Evolutionary conservation across 2,329 filamentous ascomycete species (phyloP).

Genomic region (Mycosphaerella sp.): DNA sequence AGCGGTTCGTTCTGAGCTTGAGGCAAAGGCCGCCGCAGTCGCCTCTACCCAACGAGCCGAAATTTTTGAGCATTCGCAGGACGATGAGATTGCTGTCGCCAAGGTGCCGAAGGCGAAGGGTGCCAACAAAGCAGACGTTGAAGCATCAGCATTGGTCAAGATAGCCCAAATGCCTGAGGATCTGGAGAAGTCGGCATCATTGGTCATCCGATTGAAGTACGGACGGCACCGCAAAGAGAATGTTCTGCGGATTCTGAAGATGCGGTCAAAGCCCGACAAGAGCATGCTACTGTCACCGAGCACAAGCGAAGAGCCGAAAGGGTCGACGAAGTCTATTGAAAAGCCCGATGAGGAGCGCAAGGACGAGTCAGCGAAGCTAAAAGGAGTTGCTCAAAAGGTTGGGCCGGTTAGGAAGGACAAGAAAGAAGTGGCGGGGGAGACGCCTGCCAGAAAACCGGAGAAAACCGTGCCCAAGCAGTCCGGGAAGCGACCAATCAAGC

Average conservation of each 20-base stretch:
- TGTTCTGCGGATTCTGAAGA: constrained; percentile 29
- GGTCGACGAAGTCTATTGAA: constrained; percentile 8
- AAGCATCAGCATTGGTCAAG: constrained; percentile 17
- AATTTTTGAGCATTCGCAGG: constrained; percentile 16
- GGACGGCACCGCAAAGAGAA: constrained; percentile 23
- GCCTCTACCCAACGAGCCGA: constrained; percentile 10
- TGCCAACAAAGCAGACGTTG: constrained; percentile 2
- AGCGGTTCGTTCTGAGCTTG: constrained; percentile 21
- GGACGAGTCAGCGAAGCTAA: constrained; percentile 16
- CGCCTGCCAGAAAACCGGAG: constrained; percentile 1
- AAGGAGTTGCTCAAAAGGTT: constrained; percentile 31
- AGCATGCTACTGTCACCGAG: constrained; percentile 8
- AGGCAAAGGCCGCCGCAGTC: constrained; percentile 15
- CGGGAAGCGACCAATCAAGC: constrained; percentile 10
- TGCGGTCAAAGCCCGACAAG: constrained; percentile 23
- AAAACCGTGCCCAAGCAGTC: constrained; percentile 6
- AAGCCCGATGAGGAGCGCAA: constrained; percentile 15
- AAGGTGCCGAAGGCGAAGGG: constrained; percentile 13
- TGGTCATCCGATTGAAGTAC: constrained; percentile 29
- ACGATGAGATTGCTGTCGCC: constrained; percentile 20
- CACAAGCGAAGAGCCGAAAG: constrained; percentile 10
- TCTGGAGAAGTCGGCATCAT: constrained; percentile 10
- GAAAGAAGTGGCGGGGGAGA: constrained; percentile 8
- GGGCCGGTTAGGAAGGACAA: constrained; percentile 21
- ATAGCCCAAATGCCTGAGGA: constrained; percentile 1